A percentile compares a stretch with the other conserved stretches of the same genome.
These are phyloP conservation scores for Globisporangium ultimum DNA, from an alignment of 352 stramenopile species.

Conservation along the genomic window DNA sequence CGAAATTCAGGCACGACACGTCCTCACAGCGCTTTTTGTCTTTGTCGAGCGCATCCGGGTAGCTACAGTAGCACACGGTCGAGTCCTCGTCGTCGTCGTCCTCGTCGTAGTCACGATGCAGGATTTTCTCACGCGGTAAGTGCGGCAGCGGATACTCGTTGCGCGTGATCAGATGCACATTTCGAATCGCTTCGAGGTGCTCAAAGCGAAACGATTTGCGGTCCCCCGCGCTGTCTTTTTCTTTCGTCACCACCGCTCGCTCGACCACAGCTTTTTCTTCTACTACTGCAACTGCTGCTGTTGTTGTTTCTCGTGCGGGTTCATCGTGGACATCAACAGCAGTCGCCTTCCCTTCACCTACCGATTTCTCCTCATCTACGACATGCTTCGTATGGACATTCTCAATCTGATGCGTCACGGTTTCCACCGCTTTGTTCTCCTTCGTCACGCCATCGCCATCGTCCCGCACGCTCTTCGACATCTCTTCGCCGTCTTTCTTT, in stretches of 20 bases:
- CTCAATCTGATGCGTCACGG: not conserved
- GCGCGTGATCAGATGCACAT: constrained; percentile 52
- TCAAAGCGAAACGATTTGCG: constrained; percentile 23
- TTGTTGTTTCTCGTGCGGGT: not conserved
- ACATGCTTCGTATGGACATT: not conserved
- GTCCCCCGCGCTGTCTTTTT: not conserved
- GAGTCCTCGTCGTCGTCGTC: constrained; percentile 33
- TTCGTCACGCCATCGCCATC: not conserved
- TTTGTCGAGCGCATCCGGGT: constrained; percentile 36
- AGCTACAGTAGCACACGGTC: constrained; percentile 57
- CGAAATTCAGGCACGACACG: constrained; percentile 88
- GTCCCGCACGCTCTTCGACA: not conserved
- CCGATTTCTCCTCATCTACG: too few relatives aligned
- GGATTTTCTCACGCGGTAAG: constrained; percentile 28
- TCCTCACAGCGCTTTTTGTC: constrained; percentile 63
- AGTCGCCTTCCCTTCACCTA: not conserved
- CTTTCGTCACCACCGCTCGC: not conserved
- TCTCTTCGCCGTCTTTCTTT: not conserved
- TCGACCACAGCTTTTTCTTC: not conserved
- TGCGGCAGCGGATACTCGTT: constrained; percentile 78
- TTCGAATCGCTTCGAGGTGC: constrained; percentile 63
- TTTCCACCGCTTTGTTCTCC: not conserved
- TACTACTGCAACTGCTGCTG: not conserved
- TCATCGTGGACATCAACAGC: not conserved
- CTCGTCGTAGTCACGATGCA: constrained; percentile 22